Conservation (phyloP, 2,329 filamentous ascomycete genomes). For the Talaromyces sp. region DNA sequence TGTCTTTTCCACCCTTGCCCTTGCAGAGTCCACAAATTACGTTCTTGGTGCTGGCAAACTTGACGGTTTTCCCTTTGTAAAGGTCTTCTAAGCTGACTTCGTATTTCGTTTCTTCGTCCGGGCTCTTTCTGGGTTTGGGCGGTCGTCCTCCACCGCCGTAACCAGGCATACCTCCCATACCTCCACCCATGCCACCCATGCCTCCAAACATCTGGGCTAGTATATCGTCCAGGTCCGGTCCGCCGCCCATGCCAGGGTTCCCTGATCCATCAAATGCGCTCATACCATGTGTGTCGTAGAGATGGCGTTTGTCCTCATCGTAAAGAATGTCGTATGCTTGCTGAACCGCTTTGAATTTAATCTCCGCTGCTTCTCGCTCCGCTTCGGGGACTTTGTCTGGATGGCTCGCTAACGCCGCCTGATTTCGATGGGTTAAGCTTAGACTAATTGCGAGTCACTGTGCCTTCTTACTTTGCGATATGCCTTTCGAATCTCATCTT, state of each 20-base stretch:
- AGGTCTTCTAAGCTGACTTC: constrained; percentile 88
- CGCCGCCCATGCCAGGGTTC: constrained; percentile 60
- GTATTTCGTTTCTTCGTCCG: constrained; percentile 85
- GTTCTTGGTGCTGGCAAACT: constrained; percentile 93
- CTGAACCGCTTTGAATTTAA: constrained; percentile 86
- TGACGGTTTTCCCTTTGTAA: constrained; percentile 97
- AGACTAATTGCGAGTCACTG: neutral
- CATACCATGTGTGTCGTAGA: constrained; percentile 96
- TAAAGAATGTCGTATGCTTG: constrained; percentile 97
- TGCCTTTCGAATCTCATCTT: constrained; percentile 86
- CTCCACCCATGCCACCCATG: constrained; percentile 23
- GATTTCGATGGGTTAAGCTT: constrained; percentile 21
- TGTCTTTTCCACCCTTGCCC: constrained; percentile 85
- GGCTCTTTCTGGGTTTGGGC: constrained; percentile 58
- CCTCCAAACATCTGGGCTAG: constrained; percentile 77
- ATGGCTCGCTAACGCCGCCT: constrained; percentile 84
- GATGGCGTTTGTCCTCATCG: constrained; percentile 86
- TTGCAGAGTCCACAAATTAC: constrained; percentile 84
- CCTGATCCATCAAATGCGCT: constrained; percentile 80
- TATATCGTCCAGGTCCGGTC: constrained; percentile 79
- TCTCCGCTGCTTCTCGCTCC: constrained; percentile 77
- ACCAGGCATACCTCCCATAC: constrained; percentile 38
- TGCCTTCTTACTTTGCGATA: constrained; percentile 72
- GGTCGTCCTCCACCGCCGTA: constrained; percentile 43
- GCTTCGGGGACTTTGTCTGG: constrained; percentile 92